These are phyloP conservation scores for Purshia tridentata DNA, from an alignment of 306 rosid genomes.

Conservation along the genomic window DNA sequence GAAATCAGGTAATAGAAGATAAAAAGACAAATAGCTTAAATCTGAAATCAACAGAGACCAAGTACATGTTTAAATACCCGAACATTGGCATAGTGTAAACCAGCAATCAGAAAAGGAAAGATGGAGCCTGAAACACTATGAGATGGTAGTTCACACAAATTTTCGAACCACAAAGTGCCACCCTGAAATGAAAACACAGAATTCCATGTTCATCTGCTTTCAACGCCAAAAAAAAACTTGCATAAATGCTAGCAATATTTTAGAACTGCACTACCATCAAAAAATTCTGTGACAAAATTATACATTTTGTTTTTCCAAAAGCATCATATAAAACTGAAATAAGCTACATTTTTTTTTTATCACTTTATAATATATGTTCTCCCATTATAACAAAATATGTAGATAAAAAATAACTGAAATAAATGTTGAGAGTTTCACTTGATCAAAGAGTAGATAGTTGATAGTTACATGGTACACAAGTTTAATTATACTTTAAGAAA, in stretches of 20 bases:
- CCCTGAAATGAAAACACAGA: constrained; percentile 59
- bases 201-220: constrained; percentile 3
- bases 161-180: constrained; percentile 88
- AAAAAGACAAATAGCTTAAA: neutral
- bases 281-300: neutral
- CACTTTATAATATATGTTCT: too few relatives aligned
- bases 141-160: constrained; percentile 62
- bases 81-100: constrained; percentile 67
- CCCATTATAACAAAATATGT: too few relatives aligned
- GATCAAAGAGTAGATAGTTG: too few relatives aligned
- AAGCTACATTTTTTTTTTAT: neutral
- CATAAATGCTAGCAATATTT: neutral
- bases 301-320: neutral
- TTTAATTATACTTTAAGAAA: too few relatives aligned
- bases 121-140: constrained; percentile 69
- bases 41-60: neutral
- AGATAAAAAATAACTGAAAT: too few relatives aligned
- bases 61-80: constrained; percentile 54
- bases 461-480: too few relatives aligned
- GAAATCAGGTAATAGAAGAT: neutral
- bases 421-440: too few relatives aligned
- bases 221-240: neutral
- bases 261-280: neutral
- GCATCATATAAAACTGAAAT: neutral
- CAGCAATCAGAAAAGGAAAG: constrained; percentile 71